A percentile compares a stretch with the other conserved stretches of the same genome.
These are phyloP conservation scores for Saccharomycopsis sp. DNA, from an alignment of 805 yeast genomes.

Conservation along the genomic window DNA sequence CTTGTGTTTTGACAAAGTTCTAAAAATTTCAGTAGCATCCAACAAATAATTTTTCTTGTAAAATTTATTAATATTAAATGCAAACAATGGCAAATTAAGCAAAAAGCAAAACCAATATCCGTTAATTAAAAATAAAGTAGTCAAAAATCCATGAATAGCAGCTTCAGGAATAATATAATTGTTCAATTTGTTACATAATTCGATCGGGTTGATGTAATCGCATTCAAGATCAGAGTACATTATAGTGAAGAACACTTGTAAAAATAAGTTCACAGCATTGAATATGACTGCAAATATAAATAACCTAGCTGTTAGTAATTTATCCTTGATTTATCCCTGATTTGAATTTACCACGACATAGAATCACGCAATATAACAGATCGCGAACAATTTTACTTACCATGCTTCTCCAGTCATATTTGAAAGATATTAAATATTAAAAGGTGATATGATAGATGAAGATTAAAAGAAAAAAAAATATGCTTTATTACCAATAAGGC, in stretches of 20 bases:
- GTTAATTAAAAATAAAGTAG: constrained; percentile 65
- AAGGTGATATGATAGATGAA: no score
- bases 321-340: not conserved
- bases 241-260: constrained; percentile 92
- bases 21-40: constrained; percentile 96
- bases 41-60: constrained; percentile 73
- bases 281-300: constrained; percentile 73
- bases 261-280: constrained; percentile 81
- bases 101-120: constrained; percentile 92
- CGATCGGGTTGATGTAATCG: constrained; percentile 96
- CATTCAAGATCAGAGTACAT: constrained; percentile 92
- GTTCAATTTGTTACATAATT: constrained; percentile 88
- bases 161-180: constrained; percentile 89
- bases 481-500: no score
- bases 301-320: constrained; percentile 32
- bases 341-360: constrained; percentile 1
- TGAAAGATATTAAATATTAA: constrained; percentile 21
- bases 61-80: constrained; percentile 76
- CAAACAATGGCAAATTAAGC: constrained; percentile 75
- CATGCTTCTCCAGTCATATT: constrained; percentile 43
- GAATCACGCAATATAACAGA: not conserved
- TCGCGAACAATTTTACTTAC: constrained; percentile 29
- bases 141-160: constrained; percentile 63
- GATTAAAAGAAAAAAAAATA: no score
- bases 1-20: constrained; percentile 89